Conservation (phyloP, 169 alveolate genomes). For the Plasmodium relictum region DNA sequence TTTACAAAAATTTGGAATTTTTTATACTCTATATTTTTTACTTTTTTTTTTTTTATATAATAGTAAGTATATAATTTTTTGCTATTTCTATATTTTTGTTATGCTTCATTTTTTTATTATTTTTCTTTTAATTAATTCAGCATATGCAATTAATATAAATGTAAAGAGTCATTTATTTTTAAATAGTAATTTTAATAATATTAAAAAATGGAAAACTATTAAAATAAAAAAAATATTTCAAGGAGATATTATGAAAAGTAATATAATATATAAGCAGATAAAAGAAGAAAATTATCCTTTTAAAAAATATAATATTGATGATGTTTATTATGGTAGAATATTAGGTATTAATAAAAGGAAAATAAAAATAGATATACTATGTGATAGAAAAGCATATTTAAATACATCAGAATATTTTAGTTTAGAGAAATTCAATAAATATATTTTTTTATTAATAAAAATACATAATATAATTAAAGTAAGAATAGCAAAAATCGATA, state of each 20-base stretch:
- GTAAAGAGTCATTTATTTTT: neutral
- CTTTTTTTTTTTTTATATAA: neutral
- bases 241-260: slow-evolving; percentile 10
- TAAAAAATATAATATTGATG: slow-evolving; percentile 55
- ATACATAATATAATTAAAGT: slow-evolving; percentile 58
- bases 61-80: neutral
- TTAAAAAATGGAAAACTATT: neutral
- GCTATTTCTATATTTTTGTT: slow-evolving; percentile 2
- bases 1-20: too few relatives aligned
- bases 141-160: neutral
- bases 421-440: slow-evolving; percentile 7
- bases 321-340: slow-evolving; percentile 55
- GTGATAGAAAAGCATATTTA: slow-evolving; percentile 73
- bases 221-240: neutral
- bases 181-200: neutral
- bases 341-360: slow-evolving; percentile 42
- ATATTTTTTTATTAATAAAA: slow-evolving; percentile 26
- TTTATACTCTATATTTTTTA: neutral
- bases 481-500: slow-evolving; percentile 38
- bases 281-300: slow-evolving; percentile 27
- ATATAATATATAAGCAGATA: slow-evolving; percentile 43
- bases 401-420: slow-evolving; percentile 59
- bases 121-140: slow-evolving; percentile 2
- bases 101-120: slow-evolving; percentile 7
- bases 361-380: slow-evolving; percentile 54